A percentile compares a stretch with the other conserved stretches of the same genome.
These are phyloP conservation scores for Aaosphaeria arxii DNA, from an alignment of 2,329 filamentous ascomycete species.

Conservation along the genomic window DNA sequence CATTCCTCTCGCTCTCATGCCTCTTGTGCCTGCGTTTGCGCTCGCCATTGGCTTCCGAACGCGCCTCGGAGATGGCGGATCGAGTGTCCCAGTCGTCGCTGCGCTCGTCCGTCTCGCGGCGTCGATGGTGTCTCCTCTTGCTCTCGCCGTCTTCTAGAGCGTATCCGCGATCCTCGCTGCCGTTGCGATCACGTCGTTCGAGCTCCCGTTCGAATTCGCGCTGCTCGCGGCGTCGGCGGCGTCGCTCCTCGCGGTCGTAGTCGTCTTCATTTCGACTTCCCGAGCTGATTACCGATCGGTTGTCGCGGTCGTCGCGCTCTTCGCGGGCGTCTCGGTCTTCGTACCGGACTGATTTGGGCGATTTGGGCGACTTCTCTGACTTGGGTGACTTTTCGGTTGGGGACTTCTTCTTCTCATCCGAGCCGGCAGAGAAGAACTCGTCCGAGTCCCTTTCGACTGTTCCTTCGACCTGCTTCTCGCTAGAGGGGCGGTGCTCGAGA, in stretches of 20 bases:
- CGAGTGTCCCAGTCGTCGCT: slow-evolving; percentile 40
- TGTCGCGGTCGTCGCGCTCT: neutral
- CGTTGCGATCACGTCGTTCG: slow-evolving; percentile 22
- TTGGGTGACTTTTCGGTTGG: slow-evolving; percentile 10
- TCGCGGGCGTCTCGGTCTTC: neutral
- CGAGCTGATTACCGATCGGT: slow-evolving; percentile 1
- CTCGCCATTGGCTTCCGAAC: slow-evolving; percentile 34
- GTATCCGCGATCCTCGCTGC: slow-evolving; percentile 36
- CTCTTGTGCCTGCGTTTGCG: slow-evolving; percentile 32
- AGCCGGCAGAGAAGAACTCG: slow-evolving; percentile 29
- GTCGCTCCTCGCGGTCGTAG: slow-evolving; percentile 11
- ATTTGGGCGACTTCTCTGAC: neutral
- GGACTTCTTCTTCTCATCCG: slow-evolving; percentile 25
- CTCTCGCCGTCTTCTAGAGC: slow-evolving; percentile 20
- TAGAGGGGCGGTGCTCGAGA: slow-evolving; percentile 33
- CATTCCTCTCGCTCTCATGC: slow-evolving; percentile 29
- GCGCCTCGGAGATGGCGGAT: slow-evolving; percentile 37
- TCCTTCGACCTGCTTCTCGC: slow-evolving; percentile 16
- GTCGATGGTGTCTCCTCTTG: slow-evolving; percentile 32
- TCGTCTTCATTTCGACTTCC: slow-evolving; percentile 5
- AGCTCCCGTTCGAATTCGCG: slow-evolving; percentile 15
- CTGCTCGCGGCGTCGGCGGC: slow-evolving; percentile 16
- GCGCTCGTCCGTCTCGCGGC: slow-evolving; percentile 31
- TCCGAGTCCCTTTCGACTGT: slow-evolving; percentile 28
- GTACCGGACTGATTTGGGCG: neutral